phyloP scores from a whole-genome alignment of 495 filamentous ascomycete species.

The Oidiodendron maius region DNA sequence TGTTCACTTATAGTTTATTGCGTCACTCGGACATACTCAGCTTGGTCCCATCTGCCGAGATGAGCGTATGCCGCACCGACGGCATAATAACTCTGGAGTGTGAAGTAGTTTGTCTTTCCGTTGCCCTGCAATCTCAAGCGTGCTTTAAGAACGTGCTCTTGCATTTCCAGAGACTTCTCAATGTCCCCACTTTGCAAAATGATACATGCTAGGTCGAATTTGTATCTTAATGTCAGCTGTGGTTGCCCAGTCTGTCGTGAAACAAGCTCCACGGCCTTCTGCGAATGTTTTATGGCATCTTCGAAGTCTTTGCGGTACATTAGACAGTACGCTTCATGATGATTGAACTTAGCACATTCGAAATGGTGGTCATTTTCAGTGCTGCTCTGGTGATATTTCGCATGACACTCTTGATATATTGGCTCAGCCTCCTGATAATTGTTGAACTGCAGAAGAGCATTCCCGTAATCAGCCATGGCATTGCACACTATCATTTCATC shows the following conservation, averaged over 20 bases:
- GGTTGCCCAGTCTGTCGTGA: constrained; percentile 7
- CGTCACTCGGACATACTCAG: constrained; percentile 3
- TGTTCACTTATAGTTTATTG: background rate
- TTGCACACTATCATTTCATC: constrained; percentile 22
- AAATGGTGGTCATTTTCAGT: constrained; percentile 17
- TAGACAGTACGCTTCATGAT: constrained; percentile 15
- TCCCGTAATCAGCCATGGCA: constrained; percentile 17
- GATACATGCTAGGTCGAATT: constrained; percentile 20
- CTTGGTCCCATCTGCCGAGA: background rate
- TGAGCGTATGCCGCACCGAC: constrained; percentile 15
- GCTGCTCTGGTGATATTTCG: constrained; percentile 19
- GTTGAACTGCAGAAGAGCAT: constrained; percentile 18
- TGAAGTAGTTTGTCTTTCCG: constrained; percentile 14
- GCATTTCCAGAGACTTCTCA: constrained; percentile 15
- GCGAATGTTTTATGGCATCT: constrained; percentile 14
- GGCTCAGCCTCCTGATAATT: constrained; percentile 17
- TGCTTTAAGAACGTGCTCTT: constrained; percentile 14
- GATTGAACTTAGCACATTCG: constrained; percentile 26
- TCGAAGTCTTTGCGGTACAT: constrained; percentile 16
- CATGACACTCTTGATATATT: constrained; percentile 14
- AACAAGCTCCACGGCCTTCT: constrained; percentile 10
- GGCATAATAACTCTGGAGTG: constrained; percentile 26
- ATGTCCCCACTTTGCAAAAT: constrained; percentile 18
- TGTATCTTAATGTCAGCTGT: constrained; percentile 14
- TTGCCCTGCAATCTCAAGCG: constrained; percentile 7